Evolutionary conservation across 495 filamentous ascomycete species (phyloP).

Genomic region (Friedmanniomyces endolithicus): DNA sequence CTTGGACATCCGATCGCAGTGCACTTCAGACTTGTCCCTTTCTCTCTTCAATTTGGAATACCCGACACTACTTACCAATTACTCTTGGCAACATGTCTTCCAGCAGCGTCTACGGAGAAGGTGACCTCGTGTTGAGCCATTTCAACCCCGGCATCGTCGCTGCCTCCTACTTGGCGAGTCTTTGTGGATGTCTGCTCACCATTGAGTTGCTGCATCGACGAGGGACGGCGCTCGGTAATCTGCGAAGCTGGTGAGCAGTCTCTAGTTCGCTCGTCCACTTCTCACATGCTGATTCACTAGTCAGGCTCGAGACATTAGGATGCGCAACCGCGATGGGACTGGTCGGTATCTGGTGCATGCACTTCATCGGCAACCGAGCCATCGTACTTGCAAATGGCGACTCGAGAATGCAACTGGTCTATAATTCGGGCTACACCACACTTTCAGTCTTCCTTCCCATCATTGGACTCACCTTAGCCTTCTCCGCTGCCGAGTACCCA

Average conservation of each 20-base stretch:
- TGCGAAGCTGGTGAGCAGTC: constrained; percentile 25
- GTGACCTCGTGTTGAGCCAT: constrained; percentile 33
- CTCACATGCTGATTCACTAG: not conserved
- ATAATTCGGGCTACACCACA: constrained; percentile 58
- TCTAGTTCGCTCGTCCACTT: too few species aligned
- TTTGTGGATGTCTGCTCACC: constrained; percentile 62
- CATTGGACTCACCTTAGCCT: constrained; percentile 57
- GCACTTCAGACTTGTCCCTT: too few species aligned
- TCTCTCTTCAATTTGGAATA: too few species aligned
- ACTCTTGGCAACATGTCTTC: not conserved
- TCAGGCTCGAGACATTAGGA: constrained; percentile 56
- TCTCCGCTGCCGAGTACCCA: constrained; percentile 42
- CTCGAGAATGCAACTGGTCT: constrained; percentile 52
- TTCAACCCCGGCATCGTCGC: constrained; percentile 55
- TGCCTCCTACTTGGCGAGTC: constrained; percentile 66
- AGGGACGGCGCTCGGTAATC: constrained; percentile 29
- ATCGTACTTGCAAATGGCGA: constrained; percentile 54
- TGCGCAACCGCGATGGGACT: constrained; percentile 70
- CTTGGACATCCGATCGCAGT: too few species aligned
- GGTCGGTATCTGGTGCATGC: constrained; percentile 74
- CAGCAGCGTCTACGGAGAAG: not conserved
- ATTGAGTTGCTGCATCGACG: constrained; percentile 70
- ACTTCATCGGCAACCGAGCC: constrained; percentile 75
- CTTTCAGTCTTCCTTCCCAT: constrained; percentile 75
- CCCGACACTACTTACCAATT: not conserved